Conservation (phyloP, 2,329 filamentous ascomycete genomes). For the Fusarium pseudograminearum region DNA sequence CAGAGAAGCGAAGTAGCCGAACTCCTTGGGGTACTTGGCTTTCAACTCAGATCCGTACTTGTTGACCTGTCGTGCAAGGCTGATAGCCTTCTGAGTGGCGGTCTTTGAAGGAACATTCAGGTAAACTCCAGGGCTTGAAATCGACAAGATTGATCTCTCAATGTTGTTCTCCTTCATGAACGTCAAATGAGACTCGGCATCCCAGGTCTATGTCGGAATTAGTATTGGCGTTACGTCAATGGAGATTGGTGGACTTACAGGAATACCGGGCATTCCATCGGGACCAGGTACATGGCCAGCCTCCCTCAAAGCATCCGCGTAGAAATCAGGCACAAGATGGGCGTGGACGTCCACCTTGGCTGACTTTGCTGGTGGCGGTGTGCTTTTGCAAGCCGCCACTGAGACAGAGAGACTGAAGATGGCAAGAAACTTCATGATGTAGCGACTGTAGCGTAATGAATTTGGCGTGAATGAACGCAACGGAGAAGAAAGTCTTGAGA, state of each 20-base stretch:
- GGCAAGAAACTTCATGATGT: background rate
- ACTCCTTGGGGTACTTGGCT: constrained; percentile 17
- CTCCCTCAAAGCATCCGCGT: constrained; percentile 8
- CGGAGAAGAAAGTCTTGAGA: background rate
- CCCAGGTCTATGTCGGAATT: background rate
- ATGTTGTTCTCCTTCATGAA: constrained; percentile 26
- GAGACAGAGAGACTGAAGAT: background rate
- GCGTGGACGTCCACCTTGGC: constrained; percentile 21
- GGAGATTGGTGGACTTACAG: background rate
- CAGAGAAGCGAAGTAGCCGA: constrained; percentile 13
- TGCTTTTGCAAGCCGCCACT: constrained; percentile 2
- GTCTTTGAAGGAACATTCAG: constrained; percentile 11
- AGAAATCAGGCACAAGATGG: constrained; percentile 19
- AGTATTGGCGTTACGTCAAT: rapidly evolving
- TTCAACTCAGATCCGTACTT: constrained; percentile 9
- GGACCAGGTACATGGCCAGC: constrained; percentile 7
- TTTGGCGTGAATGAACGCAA: background rate
- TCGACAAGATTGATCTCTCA: constrained; percentile 9
- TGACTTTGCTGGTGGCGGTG: background rate
- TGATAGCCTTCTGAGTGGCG: constrained; percentile 2
- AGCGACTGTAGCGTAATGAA: background rate
- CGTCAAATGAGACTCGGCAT: constrained; percentile 14
- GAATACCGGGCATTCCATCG: constrained; percentile 16
- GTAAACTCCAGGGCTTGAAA: constrained; percentile 19
- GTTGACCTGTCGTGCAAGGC: background rate